phyloP scores from a whole-genome alignment of 345 rosid species.

The Odontarrhena argentea region DNA sequence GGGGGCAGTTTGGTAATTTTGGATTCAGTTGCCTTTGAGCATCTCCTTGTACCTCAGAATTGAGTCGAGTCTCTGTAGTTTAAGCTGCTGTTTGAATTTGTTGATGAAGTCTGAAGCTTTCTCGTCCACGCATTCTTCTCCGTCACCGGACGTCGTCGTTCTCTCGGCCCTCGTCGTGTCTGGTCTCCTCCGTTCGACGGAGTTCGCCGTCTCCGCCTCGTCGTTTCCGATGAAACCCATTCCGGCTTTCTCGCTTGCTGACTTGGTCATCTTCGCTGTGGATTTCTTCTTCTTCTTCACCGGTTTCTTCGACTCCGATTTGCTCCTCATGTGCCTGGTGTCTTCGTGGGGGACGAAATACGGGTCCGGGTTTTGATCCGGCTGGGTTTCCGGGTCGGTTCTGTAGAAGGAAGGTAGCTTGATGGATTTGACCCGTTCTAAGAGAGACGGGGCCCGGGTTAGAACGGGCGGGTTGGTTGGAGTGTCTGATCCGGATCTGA shows the following conservation, averaged over 20 bases:
- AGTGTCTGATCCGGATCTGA: neutral
- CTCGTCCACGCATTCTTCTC: constrained; percentile 43
- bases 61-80: constrained; percentile 46
- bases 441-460: constrained; percentile 55
- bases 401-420: constrained; percentile 46
- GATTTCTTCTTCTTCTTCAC: constrained; percentile 25
- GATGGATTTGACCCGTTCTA: constrained; percentile 67
- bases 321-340: constrained; percentile 46
- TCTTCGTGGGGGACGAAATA: constrained; percentile 16
- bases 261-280: constrained; percentile 60
- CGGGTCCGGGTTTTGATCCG: constrained; percentile 24
- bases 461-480: constrained; percentile 36
- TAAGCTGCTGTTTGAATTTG: constrained; percentile 46
- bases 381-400: constrained; percentile 38
- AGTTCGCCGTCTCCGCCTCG: constrained; percentile 33
- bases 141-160: constrained; percentile 35
- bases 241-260: constrained; percentile 60
- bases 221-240: constrained; percentile 18
- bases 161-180: constrained; percentile 40
- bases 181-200: constrained; percentile 43
- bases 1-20: neutral
- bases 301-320: constrained; percentile 48
- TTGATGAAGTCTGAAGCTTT: constrained; percentile 48
- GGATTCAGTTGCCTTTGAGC: constrained; percentile 29
- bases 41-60: constrained; percentile 44